Evolutionary conservation across 176 grass and related monocot genomes (phyloP).

Genomic region (Oryza brachyantha): DNA sequence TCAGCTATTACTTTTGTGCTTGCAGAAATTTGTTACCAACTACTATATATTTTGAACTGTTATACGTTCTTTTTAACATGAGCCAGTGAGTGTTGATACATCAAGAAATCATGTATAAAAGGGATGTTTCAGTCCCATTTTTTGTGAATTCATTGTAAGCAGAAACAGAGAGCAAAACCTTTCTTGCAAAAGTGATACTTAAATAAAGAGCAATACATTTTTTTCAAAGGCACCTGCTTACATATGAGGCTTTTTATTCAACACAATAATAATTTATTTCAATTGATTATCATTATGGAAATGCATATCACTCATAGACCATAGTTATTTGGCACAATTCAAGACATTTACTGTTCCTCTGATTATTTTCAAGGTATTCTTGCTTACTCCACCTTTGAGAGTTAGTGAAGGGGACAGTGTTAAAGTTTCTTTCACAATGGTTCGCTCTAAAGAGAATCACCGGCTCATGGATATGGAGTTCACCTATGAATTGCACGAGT

Average conservation of each 20-base stretch:
- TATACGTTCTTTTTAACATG: neutral
- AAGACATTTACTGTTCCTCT: neutral
- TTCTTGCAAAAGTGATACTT: neutral
- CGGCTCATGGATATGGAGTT: slow-evolving; percentile 91
- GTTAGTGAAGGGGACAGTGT: slow-evolving; percentile 75
- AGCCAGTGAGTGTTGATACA: neutral
- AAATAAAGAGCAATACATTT: neutral
- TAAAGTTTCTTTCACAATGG: slow-evolving; percentile 77
- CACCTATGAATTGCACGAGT: slow-evolving; percentile 68
- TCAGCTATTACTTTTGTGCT: neutral
- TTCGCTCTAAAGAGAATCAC: slow-evolving; percentile 89
- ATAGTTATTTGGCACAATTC: slow-evolving; percentile 5
- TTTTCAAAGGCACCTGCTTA: neutral
- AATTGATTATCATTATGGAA: neutral
- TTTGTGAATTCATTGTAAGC: neutral
- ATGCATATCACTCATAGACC: neutral
- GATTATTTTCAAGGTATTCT: slow-evolving; percentile 58
- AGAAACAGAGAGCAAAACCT: neutral
- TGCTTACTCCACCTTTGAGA: slow-evolving; percentile 65
- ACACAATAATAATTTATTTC: neutral
- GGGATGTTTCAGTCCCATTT: neutral
- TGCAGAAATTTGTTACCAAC: slow-evolving; percentile 2
- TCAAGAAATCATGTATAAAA: slow-evolving; percentile 1
- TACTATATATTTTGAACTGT: neutral
- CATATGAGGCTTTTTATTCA: slow-evolving; percentile 2